A percentile compares a stretch with the other conserved stretches of the same genome.
These are phyloP conservation scores for Pseudoturritis turrita DNA, from an alignment of 345 rosid species.

Conservation along the genomic window DNA sequence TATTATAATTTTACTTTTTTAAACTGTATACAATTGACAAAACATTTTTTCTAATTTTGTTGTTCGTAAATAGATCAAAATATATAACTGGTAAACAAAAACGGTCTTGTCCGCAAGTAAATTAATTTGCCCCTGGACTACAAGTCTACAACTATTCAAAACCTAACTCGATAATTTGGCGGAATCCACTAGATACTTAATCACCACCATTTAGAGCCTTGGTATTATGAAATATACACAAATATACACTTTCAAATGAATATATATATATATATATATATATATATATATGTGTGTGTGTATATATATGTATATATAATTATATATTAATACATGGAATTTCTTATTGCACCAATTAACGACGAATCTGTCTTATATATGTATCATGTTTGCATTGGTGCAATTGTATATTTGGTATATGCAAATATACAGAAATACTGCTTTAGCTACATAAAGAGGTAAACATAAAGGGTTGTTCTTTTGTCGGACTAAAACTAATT, in stretches of 20 bases:
- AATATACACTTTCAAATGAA: neutral
- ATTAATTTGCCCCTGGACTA: too few species aligned
- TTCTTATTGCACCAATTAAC: neutral
- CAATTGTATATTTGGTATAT: conserved; percentile 15
- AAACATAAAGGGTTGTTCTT: conserved; percentile 16
- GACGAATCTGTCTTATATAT: neutral
- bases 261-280: neutral
- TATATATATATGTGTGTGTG: neutral
- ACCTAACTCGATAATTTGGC: neutral
- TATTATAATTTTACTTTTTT: too few species aligned
- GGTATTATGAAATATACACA: neutral
- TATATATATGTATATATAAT: neutral
- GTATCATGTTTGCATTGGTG: neutral
- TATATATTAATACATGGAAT: neutral
- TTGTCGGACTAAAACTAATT: conserved; percentile 27
- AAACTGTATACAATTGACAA: too few species aligned
- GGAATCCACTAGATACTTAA: neutral
- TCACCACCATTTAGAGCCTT: neutral
- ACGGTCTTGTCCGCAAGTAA: too few species aligned
- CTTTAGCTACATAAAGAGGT: conserved; percentile 20
- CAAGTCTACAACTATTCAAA: too few species aligned
- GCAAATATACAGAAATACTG: conserved; percentile 11
- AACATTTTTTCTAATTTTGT: too few species aligned
- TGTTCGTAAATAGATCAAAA: too few species aligned
- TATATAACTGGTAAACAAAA: too few species aligned